These are phyloP conservation scores for Hyphopichia burtonii DNA, from an alignment of 1,139 yeast genomes.

Conservation along the genomic window DNA sequence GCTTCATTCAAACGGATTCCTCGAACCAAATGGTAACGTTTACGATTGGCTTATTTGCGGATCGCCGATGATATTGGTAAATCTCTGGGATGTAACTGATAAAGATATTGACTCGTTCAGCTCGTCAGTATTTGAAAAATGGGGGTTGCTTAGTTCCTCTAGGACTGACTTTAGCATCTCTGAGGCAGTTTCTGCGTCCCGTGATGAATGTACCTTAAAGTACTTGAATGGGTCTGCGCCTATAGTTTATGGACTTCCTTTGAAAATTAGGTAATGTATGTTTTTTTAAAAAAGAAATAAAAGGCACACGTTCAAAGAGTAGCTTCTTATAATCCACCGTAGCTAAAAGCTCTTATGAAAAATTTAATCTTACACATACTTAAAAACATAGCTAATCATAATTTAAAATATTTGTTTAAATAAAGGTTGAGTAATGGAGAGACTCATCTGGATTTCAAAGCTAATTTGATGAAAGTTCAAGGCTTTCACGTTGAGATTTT, in stretches of 20 bases:
- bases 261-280: slow-evolving; percentile 3
- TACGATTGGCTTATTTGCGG: slow-evolving; percentile 77
- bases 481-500: slow-evolving; percentile 47
- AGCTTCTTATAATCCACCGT: no score
- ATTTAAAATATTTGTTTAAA: no score
- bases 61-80: slow-evolving; percentile 78
- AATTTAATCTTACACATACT: no score
- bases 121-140: slow-evolving; percentile 51
- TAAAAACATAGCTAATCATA: no score
- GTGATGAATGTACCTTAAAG: slow-evolving; percentile 60
- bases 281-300: no score
- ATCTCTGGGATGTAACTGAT: slow-evolving; percentile 96
- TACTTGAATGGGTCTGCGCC: slow-evolving; percentile 36
- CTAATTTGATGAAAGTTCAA: slow-evolving; percentile 26
- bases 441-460: no score
- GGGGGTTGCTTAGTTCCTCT: slow-evolving; percentile 49
- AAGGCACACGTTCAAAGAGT: no score
- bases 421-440: no score
- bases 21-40: slow-evolving; percentile 77
- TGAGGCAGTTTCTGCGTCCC: slow-evolving; percentile 49
- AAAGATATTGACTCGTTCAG: slow-evolving; percentile 88
- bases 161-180: slow-evolving; percentile 27
- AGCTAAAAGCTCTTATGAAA: no score
- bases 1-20: slow-evolving; percentile 54
- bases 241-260: slow-evolving; percentile 28